Percentiles rank a stretch among this genome's conserved stretches.
phyloP scores from a whole-genome alignment of 1,284 basidiomycete species.

The Cutaneotrichosporon daszewskae region DNA sequence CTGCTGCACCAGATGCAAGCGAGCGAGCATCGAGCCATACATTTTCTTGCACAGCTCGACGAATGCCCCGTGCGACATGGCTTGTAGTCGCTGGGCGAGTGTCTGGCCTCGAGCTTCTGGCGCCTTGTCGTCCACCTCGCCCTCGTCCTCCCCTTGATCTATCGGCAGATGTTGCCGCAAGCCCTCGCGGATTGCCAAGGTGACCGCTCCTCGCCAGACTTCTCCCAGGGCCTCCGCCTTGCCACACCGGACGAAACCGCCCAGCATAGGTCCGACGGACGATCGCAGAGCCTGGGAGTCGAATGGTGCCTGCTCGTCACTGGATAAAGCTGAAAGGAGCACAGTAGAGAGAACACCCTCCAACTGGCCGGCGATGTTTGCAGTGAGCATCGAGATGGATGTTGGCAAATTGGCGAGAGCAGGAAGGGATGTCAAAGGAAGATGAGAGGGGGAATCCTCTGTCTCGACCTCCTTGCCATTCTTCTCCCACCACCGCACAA shows the following conservation, averaged over 20 bases:
- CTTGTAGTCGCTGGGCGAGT: constrained; percentile 58
- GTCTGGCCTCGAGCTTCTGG: constrained; percentile 35
- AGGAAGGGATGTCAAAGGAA: constrained; percentile 53
- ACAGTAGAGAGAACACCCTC: constrained; percentile 68
- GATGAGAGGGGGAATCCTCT: constrained; percentile 1
- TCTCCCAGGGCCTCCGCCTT: constrained; percentile 63
- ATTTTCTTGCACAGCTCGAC: constrained; percentile 59
- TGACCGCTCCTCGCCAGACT: constrained; percentile 71
- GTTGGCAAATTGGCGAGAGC: constrained; percentile 67
- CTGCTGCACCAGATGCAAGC: constrained; percentile 64
- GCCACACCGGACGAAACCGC: constrained; percentile 68
- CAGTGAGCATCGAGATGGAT: constrained; percentile 60
- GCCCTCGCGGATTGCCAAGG: constrained; percentile 60
- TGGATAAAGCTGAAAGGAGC: constrained; percentile 60
- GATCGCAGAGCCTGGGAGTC: constrained; percentile 32
- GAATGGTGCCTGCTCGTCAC: constrained; percentile 39
- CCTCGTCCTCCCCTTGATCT: constrained; percentile 50
- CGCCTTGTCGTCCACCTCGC: constrained; percentile 47
- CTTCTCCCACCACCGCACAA: constrained; percentile 62
- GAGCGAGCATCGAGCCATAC: constrained; percentile 62
- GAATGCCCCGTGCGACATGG: constrained; percentile 66
- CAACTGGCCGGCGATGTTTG: constrained; percentile 70
- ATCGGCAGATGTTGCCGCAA: constrained; percentile 35
- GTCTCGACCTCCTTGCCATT: constrained; percentile 12
- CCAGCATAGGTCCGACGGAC: constrained; percentile 58